phyloP scores from a whole-genome alignment of 768 basidiomycete species.

The Leccinum olivaceopallidum region DNA sequence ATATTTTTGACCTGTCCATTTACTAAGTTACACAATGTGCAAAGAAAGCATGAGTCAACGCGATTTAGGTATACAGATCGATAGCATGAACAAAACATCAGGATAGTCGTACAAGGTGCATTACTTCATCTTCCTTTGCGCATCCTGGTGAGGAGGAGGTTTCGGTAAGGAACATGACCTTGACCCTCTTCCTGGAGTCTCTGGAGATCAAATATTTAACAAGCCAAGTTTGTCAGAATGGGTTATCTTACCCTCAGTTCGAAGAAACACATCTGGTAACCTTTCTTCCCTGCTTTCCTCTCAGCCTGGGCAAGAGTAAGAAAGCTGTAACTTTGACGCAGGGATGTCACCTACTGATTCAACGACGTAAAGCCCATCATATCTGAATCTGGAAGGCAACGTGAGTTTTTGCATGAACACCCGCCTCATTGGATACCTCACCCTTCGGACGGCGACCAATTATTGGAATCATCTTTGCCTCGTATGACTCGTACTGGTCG shows the following conservation, averaged over 20 bases:
- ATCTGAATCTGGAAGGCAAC: conserved; percentile 26
- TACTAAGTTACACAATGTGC: neutral
- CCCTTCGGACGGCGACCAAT: conserved; percentile 27
- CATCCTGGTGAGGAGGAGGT: conserved; percentile 23
- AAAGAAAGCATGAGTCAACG: neutral
- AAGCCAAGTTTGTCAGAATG: neutral
- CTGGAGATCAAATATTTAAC: conserved; percentile 12
- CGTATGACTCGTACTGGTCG: conserved; percentile 41
- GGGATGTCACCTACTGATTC: conserved; percentile 17
- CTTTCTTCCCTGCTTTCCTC: conserved; percentile 19
- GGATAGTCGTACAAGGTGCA: neutral
- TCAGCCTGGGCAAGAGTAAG: conserved; percentile 19
- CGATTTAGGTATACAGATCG: neutral
- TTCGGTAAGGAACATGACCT: conserved; percentile 20
- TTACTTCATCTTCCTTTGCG: conserved; percentile 4
- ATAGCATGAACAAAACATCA: conserved; percentile 13
- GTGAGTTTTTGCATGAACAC: neutral
- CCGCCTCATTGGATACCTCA: conserved; percentile 6
- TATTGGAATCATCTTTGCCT: conserved; percentile 22
- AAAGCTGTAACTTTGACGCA: neutral
- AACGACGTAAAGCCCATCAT: conserved; percentile 35
- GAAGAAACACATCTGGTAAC: conserved; percentile 32
- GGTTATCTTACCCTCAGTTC: conserved; percentile 22
- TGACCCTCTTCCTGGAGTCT: conserved; percentile 26
- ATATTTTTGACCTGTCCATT: conserved; percentile 11